Evolutionary conservation across 1,284 basidiomycete genomes (phyloP).

Genomic region (Tilletia setariae): DNA sequence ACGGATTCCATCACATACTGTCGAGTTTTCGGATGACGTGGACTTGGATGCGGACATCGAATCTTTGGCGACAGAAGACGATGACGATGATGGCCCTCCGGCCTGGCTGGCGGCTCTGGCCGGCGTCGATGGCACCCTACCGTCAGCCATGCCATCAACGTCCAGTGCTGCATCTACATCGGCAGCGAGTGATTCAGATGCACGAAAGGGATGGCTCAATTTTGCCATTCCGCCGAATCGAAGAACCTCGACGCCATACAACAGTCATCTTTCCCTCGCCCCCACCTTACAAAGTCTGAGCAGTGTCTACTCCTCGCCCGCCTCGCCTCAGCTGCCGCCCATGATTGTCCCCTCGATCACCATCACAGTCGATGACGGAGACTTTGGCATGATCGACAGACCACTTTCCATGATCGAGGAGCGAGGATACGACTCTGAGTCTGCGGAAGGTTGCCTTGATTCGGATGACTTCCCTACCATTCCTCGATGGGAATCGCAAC

Average conservation of each 20-base stretch:
- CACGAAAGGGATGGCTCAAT: slow-evolving; percentile 7
- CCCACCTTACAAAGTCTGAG: slow-evolving; percentile 7
- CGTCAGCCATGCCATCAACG: background rate
- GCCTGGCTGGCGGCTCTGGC: slow-evolving; percentile 6
- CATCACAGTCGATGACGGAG: slow-evolving; percentile 15
- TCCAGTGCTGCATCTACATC: background rate
- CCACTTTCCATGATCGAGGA: slow-evolving; percentile 15
- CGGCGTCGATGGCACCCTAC: background rate
- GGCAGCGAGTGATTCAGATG: slow-evolving; percentile 7
- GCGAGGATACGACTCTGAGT: slow-evolving; percentile 8
- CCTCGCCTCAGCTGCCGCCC: slow-evolving; percentile 13
- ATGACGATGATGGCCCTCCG: slow-evolving; percentile 5
- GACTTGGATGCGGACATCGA: background rate
- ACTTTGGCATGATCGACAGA: slow-evolving; percentile 14
- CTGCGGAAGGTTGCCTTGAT: slow-evolving; percentile 14
- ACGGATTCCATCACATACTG: background rate
- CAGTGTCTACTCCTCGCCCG: background rate
- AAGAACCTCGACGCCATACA: background rate
- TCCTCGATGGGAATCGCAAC: slow-evolving; percentile 6
- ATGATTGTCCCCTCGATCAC: slow-evolving; percentile 17
- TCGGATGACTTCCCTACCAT: slow-evolving; percentile 16
- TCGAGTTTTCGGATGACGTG: background rate
- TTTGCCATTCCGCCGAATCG: slow-evolving; percentile 10
- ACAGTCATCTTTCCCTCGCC: background rate
- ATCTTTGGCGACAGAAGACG: background rate